Conservation (phyloP, 2,329 filamentous ascomycete species). For the Drechslerella stenobrocha region DNA sequence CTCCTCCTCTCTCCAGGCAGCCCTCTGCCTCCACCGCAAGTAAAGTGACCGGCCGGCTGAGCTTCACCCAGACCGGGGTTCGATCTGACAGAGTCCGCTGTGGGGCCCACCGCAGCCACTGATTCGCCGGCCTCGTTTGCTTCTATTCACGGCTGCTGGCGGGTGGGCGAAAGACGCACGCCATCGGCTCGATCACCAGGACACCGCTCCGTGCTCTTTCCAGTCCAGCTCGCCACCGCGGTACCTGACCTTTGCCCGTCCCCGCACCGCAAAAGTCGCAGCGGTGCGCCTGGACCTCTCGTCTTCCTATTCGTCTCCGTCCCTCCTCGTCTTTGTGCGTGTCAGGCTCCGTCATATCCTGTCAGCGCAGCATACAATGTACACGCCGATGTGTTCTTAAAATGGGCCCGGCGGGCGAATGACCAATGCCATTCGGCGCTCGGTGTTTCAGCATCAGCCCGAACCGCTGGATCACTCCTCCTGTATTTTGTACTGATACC, state of each 20-base stretch:
- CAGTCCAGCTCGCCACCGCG: too few relatives aligned
- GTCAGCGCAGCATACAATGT: conserved; percentile 23
- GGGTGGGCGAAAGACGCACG: conserved; percentile 38
- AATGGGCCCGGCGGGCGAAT: conserved; percentile 14
- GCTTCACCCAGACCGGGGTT: conserved; percentile 35
- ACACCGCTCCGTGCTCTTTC: too few relatives aligned
- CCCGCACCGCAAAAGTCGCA: too few relatives aligned
- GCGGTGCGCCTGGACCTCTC: too few relatives aligned
- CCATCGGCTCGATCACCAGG: conserved; percentile 29
- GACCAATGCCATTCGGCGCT: conserved; percentile 27
- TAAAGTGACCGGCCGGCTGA: conserved; percentile 24
- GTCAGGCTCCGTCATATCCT: conserved; percentile 24
- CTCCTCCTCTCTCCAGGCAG: conserved; percentile 2
- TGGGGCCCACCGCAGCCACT: conserved; percentile 37
- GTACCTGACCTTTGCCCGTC: too few relatives aligned
- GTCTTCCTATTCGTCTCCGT: too few relatives aligned
- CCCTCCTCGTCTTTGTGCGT: too few relatives aligned
- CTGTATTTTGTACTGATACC: too few relatives aligned
- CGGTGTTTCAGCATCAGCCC: conserved; percentile 42
- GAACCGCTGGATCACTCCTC: conserved; percentile 14
- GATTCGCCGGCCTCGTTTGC: conserved; percentile 26
- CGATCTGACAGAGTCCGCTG: conserved; percentile 37
- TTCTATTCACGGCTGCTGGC: conserved; percentile 36
- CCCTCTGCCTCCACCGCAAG: background rate
- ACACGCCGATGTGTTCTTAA: background rate